Conservation (phyloP, 2,329 filamentous ascomycete species). For the Cytospora piceicola region DNA sequence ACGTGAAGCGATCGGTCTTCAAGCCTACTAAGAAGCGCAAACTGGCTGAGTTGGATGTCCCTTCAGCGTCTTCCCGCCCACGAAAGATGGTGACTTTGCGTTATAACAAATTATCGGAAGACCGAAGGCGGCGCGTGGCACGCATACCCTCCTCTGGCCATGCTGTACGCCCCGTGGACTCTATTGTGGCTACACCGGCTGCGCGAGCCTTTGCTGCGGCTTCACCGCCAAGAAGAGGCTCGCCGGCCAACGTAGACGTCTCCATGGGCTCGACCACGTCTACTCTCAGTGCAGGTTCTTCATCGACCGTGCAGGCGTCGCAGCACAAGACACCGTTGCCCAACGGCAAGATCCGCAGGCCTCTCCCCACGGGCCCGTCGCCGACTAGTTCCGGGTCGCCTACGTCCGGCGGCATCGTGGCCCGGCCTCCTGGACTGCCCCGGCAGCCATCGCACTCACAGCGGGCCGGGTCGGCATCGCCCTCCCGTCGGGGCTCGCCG, state of each 20-base stretch:
- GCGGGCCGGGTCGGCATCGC: constrained; percentile 9
- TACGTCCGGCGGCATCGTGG: constrained; percentile 12
- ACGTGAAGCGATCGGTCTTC: constrained; percentile 7
- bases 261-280: constrained; percentile 23
- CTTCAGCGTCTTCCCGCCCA: constrained; percentile 12
- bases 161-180: constrained; percentile 15
- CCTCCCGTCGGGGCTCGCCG: constrained; percentile 17
- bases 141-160: constrained; percentile 16
- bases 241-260: constrained; percentile 13
- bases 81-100: constrained; percentile 19
- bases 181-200: constrained; percentile 26
- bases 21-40: constrained; percentile 30
- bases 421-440: constrained; percentile 5
- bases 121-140: constrained; percentile 16
- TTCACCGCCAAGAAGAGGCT: constrained; percentile 22
- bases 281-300: constrained; percentile 19
- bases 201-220: constrained; percentile 23
- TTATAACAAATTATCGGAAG: constrained; percentile 17
- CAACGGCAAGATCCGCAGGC: constrained; percentile 27
- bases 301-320: constrained; percentile 11
- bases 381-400: constrained; percentile 15
- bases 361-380: constrained; percentile 24
- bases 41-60: constrained; percentile 21
- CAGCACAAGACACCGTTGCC: constrained; percentile 26
- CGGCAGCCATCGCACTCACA: constrained; percentile 16